Base-by-base conservation (phyloP, 1,284 basidiomycete species). In the Wolfiporia cocos region DNA sequence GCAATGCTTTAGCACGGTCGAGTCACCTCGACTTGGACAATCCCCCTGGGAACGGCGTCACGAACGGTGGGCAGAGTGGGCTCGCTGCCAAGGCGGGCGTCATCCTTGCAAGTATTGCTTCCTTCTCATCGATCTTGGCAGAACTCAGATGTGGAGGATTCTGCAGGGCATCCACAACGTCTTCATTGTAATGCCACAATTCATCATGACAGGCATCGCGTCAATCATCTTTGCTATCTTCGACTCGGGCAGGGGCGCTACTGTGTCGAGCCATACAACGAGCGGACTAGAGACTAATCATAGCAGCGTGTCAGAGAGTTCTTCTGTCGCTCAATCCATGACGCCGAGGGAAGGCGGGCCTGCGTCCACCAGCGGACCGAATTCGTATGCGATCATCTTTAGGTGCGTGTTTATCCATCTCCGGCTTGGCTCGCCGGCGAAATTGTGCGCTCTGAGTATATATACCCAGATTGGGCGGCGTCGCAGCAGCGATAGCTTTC, bases 131-230 rank as follows among this genome's bases (percentile, higher is more conserved):
- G 37, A 20, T 39, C 17, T 37, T 36, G 37, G 35, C 37, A 46
- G 15, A 38, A n/a, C n/a, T 24, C 19, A n/a, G n/a, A n/a, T n/a
- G n/a, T n/a, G n/a, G n/a, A n/a, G n/a, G 17, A 21, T 5, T 47
- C 20, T 5, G 18, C 49, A 89, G 87, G 91, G 91, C 28, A 93
- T 94, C 43, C 91, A 94, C 62, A 96, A 94, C 54, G 75, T 95
- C 41, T 93, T 88, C 59, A 71, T 95, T 50, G 92, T 95, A 41
- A 67, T 86, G 14, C 85, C 79, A 3, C 84, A 86, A 50, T 84
- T 86, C 56, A 66, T 87, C 23, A 75, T 85, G 37, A 82, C 78
- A 0, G 83, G 74, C 10, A 53, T 87, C 12, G 75, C 83, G 3
- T 74, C 82, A 6, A 61, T 86, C 36, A 67, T 86, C 29, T 86